A percentile compares a stretch with the other conserved stretches of the same genome.
Conservation (phyloP, 805 yeast species). For the Teunomyces gatunensis region DNA sequence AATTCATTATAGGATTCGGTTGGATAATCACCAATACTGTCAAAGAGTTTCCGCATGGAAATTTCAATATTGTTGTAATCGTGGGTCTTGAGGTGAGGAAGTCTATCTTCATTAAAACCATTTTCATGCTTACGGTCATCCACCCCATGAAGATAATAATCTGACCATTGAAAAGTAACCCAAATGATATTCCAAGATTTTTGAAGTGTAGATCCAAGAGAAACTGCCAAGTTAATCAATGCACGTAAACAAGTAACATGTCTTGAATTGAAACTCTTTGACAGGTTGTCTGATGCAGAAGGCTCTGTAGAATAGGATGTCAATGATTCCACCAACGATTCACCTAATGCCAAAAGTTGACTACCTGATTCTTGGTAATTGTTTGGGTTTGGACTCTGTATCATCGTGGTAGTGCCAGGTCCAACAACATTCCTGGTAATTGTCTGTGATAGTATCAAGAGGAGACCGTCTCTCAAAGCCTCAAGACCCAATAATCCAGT, state of each 20-base stretch:
- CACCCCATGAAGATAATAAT: conserved; percentile 64
- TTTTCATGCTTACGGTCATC: conserved; percentile 37
- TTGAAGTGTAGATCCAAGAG: conserved; percentile 74
- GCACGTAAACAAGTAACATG: conserved; percentile 79
- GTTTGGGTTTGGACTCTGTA: background rate
- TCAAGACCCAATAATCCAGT: conserved; percentile 68
- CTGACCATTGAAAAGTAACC: conserved; percentile 75
- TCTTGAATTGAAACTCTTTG: conserved; percentile 56
- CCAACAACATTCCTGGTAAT: conserved; percentile 16
- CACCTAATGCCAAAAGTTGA: conserved; percentile 46
- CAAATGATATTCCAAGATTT: conserved; percentile 61
- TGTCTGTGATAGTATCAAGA: conserved; percentile 26
- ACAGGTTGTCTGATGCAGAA: background rate
- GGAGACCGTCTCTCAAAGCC: conserved; percentile 53
- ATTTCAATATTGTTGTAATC: conserved; percentile 54
- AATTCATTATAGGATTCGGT: conserved; percentile 49
- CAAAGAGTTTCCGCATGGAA: conserved; percentile 59
- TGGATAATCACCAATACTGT: conserved; percentile 58
- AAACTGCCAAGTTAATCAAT: conserved; percentile 67
- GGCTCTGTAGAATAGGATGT: conserved; percentile 28
- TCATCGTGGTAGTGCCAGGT: background rate
- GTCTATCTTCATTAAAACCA: conserved; percentile 15
- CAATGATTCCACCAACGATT: conserved; percentile 50
- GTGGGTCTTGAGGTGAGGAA: conserved; percentile 36
- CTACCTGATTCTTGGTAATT: conserved; percentile 25